Conservation (phyloP, 257 asterid species). For the Scutellaria galericulata region DNA sequence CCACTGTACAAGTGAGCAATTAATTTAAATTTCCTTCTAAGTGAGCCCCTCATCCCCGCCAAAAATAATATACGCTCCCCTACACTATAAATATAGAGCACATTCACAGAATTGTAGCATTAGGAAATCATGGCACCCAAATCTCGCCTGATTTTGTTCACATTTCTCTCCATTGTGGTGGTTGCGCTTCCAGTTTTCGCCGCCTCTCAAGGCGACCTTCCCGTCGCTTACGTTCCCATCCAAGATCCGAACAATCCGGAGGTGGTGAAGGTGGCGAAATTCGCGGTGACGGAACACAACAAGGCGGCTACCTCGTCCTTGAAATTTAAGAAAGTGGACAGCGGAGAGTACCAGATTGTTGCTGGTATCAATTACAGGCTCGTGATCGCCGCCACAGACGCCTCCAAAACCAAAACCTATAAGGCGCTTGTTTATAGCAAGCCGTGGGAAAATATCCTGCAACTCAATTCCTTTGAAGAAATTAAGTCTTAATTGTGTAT, state of each 20-base stretch:
- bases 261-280: constrained; percentile 42
- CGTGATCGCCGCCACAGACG: constrained; percentile 39
- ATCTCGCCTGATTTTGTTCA: constrained; percentile 14
- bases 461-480: constrained; percentile 36
- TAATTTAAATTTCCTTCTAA: too few relatives aligned
- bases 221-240: constrained; percentile 39
- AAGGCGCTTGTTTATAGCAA: constrained; percentile 43
- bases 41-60: too few relatives aligned
- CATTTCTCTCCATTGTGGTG: constrained; percentile 22
- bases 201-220: neutral
- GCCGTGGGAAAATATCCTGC: constrained; percentile 35
- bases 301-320: constrained; percentile 21
- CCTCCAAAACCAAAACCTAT: too few relatives aligned
- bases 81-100: too few relatives aligned
- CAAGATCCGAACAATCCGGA: constrained; percentile 30
- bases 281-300: constrained; percentile 53
- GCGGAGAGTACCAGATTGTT: constrained; percentile 47
- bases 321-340: constrained; percentile 37
- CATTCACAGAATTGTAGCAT: too few relatives aligned
- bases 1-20: too few relatives aligned
- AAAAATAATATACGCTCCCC: too few relatives aligned
- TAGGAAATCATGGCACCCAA: constrained; percentile 26
- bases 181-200: neutral
- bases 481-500: too few relatives aligned
- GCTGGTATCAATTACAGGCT: constrained; percentile 46